Percentiles rank a stretch among this genome's conserved stretches.
phyloP scores from a whole-genome alignment of 1,139 yeast genomes.

The Pneumocystis canis region DNA sequence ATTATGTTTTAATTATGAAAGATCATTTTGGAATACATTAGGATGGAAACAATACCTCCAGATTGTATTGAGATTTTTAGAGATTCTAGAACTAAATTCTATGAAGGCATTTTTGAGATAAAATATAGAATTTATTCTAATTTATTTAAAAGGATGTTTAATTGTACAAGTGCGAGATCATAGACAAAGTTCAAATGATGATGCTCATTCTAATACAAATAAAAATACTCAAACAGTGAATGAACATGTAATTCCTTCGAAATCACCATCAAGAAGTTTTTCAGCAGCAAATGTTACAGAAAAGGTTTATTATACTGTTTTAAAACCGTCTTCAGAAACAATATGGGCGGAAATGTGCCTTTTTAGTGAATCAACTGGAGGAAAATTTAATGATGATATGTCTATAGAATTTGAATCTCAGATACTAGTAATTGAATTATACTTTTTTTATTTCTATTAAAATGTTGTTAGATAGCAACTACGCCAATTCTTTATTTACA shows the following conservation, averaged over 20 bases:
- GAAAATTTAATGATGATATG: conserved; percentile 9
- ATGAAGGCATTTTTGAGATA: conserved; percentile 8
- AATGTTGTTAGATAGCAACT: conserved; percentile 8
- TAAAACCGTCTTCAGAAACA: conserved; percentile 13
- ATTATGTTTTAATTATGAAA: neutral
- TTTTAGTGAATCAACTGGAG: conserved; percentile 8
- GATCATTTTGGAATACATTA: conserved; percentile 11
- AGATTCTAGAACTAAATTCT: conserved; percentile 9
- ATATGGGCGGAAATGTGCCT: conserved; percentile 13
- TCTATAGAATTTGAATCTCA: conserved; percentile 11
- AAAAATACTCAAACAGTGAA: neutral
- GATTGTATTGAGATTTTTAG: conserved; percentile 14
- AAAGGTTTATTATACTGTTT: conserved; percentile 10
- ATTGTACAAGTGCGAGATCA: conserved; percentile 9
- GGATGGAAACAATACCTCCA: conserved; percentile 13
- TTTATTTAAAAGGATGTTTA: conserved; percentile 4
- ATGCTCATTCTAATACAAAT: neutral
- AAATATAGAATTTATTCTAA: neutral
- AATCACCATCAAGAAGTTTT: neutral
- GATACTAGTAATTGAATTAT: conserved; percentile 1
- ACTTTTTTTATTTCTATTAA: neutral
- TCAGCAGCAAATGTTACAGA: conserved; percentile 7
- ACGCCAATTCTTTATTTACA: conserved; percentile 11
- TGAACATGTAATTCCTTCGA: neutral
- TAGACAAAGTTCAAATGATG: neutral